Base-by-base conservation (phyloP, 2,329 filamentous ascomycete species). In the Paecilomyces formosus region DNA sequence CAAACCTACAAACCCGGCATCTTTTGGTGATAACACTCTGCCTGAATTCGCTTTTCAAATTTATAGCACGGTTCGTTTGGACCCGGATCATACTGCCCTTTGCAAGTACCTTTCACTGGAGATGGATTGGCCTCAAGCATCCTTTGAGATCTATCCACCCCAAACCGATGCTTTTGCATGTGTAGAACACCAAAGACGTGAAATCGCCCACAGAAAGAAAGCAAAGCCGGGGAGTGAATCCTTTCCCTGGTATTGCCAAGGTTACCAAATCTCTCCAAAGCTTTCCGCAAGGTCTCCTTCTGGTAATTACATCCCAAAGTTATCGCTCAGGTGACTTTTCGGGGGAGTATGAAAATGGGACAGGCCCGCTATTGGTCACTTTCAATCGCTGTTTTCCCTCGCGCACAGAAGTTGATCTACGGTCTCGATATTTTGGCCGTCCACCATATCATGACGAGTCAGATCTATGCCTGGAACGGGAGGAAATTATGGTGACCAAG, bases 131-230 rank as follows among this genome's bases (percentile, higher is more conserved):
- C 54, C 51, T 12, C 21, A 6, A 12, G 22, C 52, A n/a, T 59
- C 54, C 12, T 55, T 62, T 49, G 61, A 62, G 45, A 58, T 62
- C 35, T 62, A 62, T 39, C 31, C 57, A 26, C 51, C 51, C 3
- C 59, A 59, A 51, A 24, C 53, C 1, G 59, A 59, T 56, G 57
- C 55, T 6, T 58, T 62, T 18, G 51, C 55, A 18, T 62, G 57
- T 33, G 61, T 62, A 15, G 59, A 62, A 55, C 55, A 61, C 55
- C 57, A 62, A 26, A 58, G 61, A 35, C 59, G 57, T n/a, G 61
- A 62, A 26, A 53, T 62, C 50, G 55, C 31, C 33, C 45, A 62
- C 18, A 53, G 54, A 7, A 60, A 58, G 57, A 39, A 13, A 15
- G 26, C 24, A 8, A n/a, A 54, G 8, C 39, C 39, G 11, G 51